Base-by-base conservation (phyloP, 176 grass and related monocot genomes). In the Triticum turgidum region DNA sequence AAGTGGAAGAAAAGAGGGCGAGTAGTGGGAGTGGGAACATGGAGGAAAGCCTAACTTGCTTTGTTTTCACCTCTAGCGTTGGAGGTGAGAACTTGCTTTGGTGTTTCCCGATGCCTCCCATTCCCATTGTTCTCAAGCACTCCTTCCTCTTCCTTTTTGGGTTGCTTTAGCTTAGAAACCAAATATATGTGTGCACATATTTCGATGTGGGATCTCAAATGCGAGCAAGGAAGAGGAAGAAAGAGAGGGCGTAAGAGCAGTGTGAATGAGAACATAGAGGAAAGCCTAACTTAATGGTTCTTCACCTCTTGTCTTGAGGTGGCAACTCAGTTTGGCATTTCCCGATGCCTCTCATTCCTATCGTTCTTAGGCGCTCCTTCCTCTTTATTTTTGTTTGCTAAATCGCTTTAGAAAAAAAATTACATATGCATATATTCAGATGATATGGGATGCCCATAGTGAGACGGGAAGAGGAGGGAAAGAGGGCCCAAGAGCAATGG, bases 271-370 rank as follows among this genome's bases (percentile, higher is more conserved):
- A 44, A 44, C 10, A 44, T 44, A 44, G 42, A 44, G 42, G 42
- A 44, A 44, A 44, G 42, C 42, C 42, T 44, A 44, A 44, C 0
- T 41, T 42, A 3, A 0, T 3, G 39, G 6, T 14, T 62, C 12
- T 27, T 51, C 41, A 51, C 13, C 15, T 22, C 33, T 51, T 11
- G 44, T 10, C 14, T 21, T 76, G 56, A 75, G 54, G 25, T n/a
- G 22, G n/a, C 1, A 11, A 35, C 65, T 6, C 32, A 24, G 29
- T 21, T 37, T 1, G 37, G 37, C 7, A 39, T 39, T 39, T 37
- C 35, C 5, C 35, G 35, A 37, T 22, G 20, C 79, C 79, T 87
- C 86, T 25, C 79, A 58, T 81, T 80, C 68, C 68, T 87, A 87
- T 67, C 7, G 20, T 79, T 78, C 75, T 65, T 87, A 13, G 27